Conservation (phyloP, 345 rosid genomes). For the Jatropha curcas region DNA sequence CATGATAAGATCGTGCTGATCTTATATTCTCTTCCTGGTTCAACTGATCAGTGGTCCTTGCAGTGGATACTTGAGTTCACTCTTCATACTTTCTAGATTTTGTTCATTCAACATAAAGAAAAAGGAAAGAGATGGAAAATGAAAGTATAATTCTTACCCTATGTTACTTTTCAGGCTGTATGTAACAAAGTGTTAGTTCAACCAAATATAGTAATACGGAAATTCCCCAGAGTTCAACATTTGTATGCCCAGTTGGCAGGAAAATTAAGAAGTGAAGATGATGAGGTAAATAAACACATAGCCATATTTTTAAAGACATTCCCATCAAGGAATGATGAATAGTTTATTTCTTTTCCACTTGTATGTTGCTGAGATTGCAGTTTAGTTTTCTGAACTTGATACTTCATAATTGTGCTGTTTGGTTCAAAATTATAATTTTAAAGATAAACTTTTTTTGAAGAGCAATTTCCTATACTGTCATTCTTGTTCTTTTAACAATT, state of each 20-base stretch:
- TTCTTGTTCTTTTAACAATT: neutral
- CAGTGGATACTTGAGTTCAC: neutral
- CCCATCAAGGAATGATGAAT: neutral
- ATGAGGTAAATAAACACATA: constrained; percentile 50
- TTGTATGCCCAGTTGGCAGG: constrained; percentile 71
- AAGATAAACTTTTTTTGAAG: constrained; percentile 1
- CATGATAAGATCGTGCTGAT: neutral
- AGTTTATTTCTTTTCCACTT: neutral
- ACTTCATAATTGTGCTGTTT: neutral
- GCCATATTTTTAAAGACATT: neutral
- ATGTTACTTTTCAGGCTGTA: constrained; percentile 50
- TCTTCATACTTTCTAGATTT: neutral
- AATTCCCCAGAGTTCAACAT: constrained; percentile 83
- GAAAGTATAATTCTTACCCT: neutral
- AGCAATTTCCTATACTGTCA: neutral
- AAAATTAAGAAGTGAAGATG: constrained; percentile 70
- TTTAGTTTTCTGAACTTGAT: neutral
- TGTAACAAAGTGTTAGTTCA: constrained; percentile 58
- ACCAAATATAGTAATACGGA: constrained; percentile 68
- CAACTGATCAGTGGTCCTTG: neutral
- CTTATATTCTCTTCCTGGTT: neutral
- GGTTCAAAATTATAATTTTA: neutral
- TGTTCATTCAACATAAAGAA: neutral
- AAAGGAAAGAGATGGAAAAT: neutral
- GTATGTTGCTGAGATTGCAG: neutral